phyloP scores from a whole-genome alignment of 2,329 filamentous ascomycete genomes.

The Rhinocladiella mackenziei region DNA sequence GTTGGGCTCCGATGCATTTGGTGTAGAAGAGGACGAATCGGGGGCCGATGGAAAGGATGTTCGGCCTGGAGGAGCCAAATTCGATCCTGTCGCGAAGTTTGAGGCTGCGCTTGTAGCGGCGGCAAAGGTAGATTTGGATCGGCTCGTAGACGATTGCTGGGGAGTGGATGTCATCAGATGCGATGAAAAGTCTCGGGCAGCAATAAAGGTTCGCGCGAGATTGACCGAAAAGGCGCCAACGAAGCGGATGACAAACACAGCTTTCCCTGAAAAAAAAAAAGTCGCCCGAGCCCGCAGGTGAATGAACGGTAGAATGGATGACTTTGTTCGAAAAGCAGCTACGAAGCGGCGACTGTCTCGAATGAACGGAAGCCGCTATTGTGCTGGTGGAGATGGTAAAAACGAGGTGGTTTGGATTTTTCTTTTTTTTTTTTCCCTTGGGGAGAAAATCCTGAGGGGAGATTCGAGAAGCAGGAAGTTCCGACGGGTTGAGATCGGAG shows the following conservation, averaged over 20 bases:
- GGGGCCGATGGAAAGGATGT: conserved; percentile 23
- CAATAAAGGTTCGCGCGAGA: conserved; percentile 11
- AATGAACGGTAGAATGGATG: conserved; percentile 9
- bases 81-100: conserved; percentile 25
- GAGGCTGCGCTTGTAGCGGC: conserved; percentile 7
- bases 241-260: conserved; percentile 22
- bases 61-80: conserved; percentile 26
- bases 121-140: conserved; percentile 15
- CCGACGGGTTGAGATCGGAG: conserved; percentile 16
- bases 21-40: conserved; percentile 17
- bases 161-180: conserved; percentile 26
- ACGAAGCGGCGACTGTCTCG: conserved; percentile 31
- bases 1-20: conserved; percentile 32
- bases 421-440: too few relatives aligned
- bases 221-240: conserved; percentile 23
- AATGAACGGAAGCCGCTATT: conserved; percentile 32
- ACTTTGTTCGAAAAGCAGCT: conserved; percentile 7
- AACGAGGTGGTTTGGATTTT: conserved; percentile 13
- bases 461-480: conserved; percentile 23
- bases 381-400: conserved; percentile 21
- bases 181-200: conserved; percentile 14
- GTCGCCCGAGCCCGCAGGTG: conserved; percentile 25
- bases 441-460: conserved; percentile 21
- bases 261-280: conserved; percentile 15
- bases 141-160: conserved; percentile 18